A percentile compares a stretch with the other conserved stretches of the same genome.
Evolutionary conservation across 129 eudicot species (phyloP).

Genomic region (Artemisia argyi): DNA sequence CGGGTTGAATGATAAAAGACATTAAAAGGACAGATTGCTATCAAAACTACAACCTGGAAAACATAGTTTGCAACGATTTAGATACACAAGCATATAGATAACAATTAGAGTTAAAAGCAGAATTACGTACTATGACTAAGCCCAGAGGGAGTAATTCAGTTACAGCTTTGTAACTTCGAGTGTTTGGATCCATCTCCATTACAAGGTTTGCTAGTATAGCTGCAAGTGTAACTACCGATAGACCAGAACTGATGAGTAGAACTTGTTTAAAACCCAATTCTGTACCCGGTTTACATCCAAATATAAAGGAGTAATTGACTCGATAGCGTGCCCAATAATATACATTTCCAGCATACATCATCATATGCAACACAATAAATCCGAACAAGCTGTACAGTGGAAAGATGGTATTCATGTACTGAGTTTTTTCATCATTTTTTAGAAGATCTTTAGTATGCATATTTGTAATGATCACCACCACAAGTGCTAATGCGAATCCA

Average conservation of each 20-base stretch:
- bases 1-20: constrained; percentile 59
- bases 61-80: background rate
- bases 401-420: constrained; percentile 63
- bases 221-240: constrained; percentile 52
- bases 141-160: constrained; percentile 51
- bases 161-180: constrained; percentile 27
- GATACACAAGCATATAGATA: background rate
- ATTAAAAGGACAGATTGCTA: constrained; percentile 64
- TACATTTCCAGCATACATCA: constrained; percentile 36
- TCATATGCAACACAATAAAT: constrained; percentile 41
- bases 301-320: constrained; percentile 48
- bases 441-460: constrained; percentile 47
- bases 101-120: background rate
- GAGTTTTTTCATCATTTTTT: constrained; percentile 23
- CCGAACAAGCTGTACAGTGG: constrained; percentile 64
- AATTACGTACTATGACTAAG: constrained; percentile 46
- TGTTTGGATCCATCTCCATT: constrained; percentile 48
- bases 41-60: constrained; percentile 46
- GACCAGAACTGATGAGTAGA: constrained; percentile 52
- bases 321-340: constrained; percentile 42
- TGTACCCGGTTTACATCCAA: constrained; percentile 47
- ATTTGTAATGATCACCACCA: constrained; percentile 36
- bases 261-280: constrained; percentile 54
- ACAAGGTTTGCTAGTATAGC: constrained; percentile 49
- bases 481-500: constrained; percentile 63